Conservation (phyloP, 2,329 filamentous ascomycete genomes). For the Tolypocladium tropicale region DNA sequence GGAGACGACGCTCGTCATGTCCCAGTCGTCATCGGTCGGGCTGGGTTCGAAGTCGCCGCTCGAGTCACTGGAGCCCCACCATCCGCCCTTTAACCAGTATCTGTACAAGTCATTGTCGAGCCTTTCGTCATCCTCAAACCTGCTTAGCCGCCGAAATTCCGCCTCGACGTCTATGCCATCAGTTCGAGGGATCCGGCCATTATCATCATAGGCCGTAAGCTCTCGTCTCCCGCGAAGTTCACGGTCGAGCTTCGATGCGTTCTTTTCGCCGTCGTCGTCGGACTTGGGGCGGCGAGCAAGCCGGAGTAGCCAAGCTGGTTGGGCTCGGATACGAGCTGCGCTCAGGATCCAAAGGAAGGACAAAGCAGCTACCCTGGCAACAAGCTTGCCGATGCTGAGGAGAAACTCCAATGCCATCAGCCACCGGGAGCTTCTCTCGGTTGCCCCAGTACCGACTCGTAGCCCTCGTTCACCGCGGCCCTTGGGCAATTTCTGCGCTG, state of each 20-base stretch:
- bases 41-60: slow-evolving; percentile 67
- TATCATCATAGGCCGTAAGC: slow-evolving; percentile 24
- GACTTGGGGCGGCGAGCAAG: slow-evolving; percentile 24
- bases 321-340: slow-evolving; percentile 29
- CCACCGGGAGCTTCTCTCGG: slow-evolving; percentile 72
- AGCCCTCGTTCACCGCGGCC: slow-evolving; percentile 34
- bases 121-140: slow-evolving; percentile 45
- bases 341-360: slow-evolving; percentile 44
- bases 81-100: slow-evolving; percentile 76
- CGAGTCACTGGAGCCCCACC: slow-evolving; percentile 73
- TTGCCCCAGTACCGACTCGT: slow-evolving; percentile 63
- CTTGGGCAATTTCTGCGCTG: slow-evolving; percentile 46
- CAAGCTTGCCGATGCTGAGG: slow-evolving; percentile 51
- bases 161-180: slow-evolving; percentile 70
- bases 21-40: slow-evolving; percentile 48
- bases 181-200: slow-evolving; percentile 44
- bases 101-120: slow-evolving; percentile 68
- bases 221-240: neutral
- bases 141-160: slow-evolving; percentile 55
- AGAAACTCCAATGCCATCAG: slow-evolving; percentile 67
- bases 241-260: neutral
- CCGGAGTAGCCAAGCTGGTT: slow-evolving; percentile 43
- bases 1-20: slow-evolving; percentile 75
- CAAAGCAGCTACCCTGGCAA: slow-evolving; percentile 21
- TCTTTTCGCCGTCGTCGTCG: slow-evolving; percentile 1